Base-by-base conservation (phyloP, 805 yeast species). In the Nakazawaea wyomingensis region DNA sequence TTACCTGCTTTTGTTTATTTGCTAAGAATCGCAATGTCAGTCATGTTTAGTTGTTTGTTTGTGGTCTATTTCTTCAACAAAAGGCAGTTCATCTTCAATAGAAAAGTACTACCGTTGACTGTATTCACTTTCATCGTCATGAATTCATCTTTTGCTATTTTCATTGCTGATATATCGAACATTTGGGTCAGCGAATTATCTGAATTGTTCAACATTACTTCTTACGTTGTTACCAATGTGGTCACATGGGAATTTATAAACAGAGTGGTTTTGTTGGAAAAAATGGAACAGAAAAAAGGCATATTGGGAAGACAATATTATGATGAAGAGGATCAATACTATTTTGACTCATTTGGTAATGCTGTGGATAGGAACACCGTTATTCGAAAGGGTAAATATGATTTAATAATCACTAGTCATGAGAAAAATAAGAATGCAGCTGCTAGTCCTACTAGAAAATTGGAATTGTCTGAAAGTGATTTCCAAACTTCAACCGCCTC, bases 191-290 rank as follows among this genome's bases (percentile, higher is more conserved):
- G 74, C 45, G 84, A 81, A 48, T 65, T 85, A 40, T 78, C 88
- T 17, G 91, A 85, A 54, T 66, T 85, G 34, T 83, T 85, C 60
- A 80, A 83, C 34, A 74, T 85, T 16, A 80, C 85, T 1, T 74
- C 82, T n/a, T 82, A 81, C 55, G 75, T 84, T 7, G 68, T 82
- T 17, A 74, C 86, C 28, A 83, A 86, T 24, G 83, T 83, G 5
- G 71, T 82, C 9, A 85, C 85, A 1, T 85, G 95, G 93, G 95
- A 85, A 59, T 87, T 95, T 91, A 72, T 84, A 48, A 85, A 83
- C 54, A 69, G 84, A 48, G 69, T 82, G 43, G 72, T 74, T 39
- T 66, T 72, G 10, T 59, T 82, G 32, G 80, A 78, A 61, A 74
- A 76, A 48, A 65, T 64, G 13, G 71, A 73, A 42, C 90, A 85